phyloP scores from a whole-genome alignment of 768 basidiomycete species.

The Podaxis sp. region DNA sequence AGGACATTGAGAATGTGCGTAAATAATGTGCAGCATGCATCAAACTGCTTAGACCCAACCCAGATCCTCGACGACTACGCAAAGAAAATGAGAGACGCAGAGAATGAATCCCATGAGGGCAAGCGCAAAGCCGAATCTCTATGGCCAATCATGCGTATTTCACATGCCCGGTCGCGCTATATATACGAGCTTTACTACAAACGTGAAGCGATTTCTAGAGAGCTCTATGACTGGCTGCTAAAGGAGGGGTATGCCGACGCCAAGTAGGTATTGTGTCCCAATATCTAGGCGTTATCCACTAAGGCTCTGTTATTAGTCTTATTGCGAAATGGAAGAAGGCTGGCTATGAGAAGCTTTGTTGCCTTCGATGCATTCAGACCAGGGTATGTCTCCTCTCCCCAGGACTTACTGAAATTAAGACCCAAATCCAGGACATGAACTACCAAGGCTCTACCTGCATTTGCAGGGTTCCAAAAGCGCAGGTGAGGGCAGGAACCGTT shows the following conservation, averaged over 20 bases:
- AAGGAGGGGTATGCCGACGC: slow-evolving; percentile 97
- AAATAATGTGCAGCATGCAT: neutral
- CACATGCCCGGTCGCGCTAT: slow-evolving; percentile 92
- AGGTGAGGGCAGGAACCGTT: slow-evolving; percentile 82
- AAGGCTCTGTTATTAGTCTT: slow-evolving; percentile 45
- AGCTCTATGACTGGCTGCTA: slow-evolving; percentile 95
- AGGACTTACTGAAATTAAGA: neutral
- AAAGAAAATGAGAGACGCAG: slow-evolving; percentile 98
- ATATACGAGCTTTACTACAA: slow-evolving; percentile 99
- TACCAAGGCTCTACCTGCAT: slow-evolving; percentile 98
- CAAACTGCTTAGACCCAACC: slow-evolving; percentile 8
- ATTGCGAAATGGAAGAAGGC: slow-evolving; percentile 99
- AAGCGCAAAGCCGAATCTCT: slow-evolving; percentile 91
- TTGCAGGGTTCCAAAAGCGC: slow-evolving; percentile 94
- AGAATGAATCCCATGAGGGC: slow-evolving; percentile 98
- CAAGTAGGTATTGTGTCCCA: slow-evolving; percentile 56
- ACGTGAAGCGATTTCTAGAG: slow-evolving; percentile 88
- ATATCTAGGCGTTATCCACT: neutral
- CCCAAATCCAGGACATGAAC: slow-evolving; percentile 82
- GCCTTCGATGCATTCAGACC: slow-evolving; percentile 94
- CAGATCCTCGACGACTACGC: slow-evolving; percentile 97
- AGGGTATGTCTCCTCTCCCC: slow-evolving; percentile 39
- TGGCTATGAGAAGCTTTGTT: slow-evolving; percentile 98
- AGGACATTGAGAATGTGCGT: slow-evolving; percentile 82
- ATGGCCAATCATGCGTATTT: slow-evolving; percentile 98